Evolutionary conservation across 495 filamentous ascomycete genomes (phyloP).

Genomic region (Penicillium simplicissimum): DNA sequence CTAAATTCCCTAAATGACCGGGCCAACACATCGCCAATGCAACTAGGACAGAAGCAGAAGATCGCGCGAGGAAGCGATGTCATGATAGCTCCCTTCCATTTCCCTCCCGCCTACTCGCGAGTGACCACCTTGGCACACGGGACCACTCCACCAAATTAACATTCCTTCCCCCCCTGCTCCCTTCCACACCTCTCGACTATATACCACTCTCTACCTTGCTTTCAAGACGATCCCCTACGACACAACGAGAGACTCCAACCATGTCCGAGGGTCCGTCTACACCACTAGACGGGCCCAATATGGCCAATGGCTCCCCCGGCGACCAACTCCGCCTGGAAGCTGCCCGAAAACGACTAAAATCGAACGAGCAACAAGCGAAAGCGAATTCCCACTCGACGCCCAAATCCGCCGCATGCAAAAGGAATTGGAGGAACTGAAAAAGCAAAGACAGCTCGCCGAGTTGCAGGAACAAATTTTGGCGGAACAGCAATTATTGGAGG

Average conservation of each 20-base stretch:
- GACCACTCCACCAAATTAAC: background rate
- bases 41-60: background rate
- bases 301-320: background rate
- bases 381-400: background rate
- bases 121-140: background rate
- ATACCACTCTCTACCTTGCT: background rate
- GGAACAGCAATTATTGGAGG: background rate
- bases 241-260: background rate
- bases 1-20: no score
- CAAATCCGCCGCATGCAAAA: background rate
- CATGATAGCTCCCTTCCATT: background rate
- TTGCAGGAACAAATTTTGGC: slow-evolving; percentile 3
- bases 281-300: background rate
- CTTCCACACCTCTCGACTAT: background rate
- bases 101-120: no score
- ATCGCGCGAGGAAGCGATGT: no score
- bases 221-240: background rate
- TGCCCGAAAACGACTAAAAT: slow-evolving; percentile 1
- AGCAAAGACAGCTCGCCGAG: background rate
- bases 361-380: background rate
- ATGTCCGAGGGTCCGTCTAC: background rate
- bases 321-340: background rate
- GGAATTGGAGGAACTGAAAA: slow-evolving; percentile 4
- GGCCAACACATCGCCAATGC: background rate
- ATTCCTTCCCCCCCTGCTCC: background rate